Conservation (phyloP, 1,284 basidiomycete species). For the Ganoderma resinaceum region DNA sequence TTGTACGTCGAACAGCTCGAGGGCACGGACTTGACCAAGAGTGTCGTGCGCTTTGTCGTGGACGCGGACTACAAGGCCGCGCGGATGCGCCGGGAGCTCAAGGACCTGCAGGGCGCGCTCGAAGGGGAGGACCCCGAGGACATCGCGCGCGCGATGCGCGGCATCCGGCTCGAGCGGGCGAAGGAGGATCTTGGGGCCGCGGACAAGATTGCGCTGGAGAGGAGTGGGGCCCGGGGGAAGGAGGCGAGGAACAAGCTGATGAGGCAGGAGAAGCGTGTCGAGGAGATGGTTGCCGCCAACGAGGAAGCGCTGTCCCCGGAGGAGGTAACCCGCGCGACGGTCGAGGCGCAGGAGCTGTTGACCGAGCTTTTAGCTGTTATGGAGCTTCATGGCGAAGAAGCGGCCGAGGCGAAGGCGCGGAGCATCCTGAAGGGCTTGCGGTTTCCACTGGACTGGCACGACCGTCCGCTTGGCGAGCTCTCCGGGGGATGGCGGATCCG, state of each 20-base stretch:
- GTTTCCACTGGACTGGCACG: slow-evolving; percentile 59
- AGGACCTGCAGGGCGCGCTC: slow-evolving; percentile 26
- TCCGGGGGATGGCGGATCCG: slow-evolving; percentile 79
- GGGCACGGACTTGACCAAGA: slow-evolving; percentile 27
- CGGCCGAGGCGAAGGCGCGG: slow-evolving; percentile 62
- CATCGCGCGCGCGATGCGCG: slow-evolving; percentile 29
- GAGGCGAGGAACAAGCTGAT: slow-evolving; percentile 58
- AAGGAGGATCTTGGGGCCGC: slow-evolving; percentile 52
- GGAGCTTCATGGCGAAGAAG: slow-evolving; percentile 34
- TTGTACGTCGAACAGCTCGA: slow-evolving; percentile 33
- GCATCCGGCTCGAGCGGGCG: slow-evolving; percentile 37
- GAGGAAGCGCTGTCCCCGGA: slow-evolving; percentile 16
- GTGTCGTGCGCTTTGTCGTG: slow-evolving; percentile 28
- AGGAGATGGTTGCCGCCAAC: slow-evolving; percentile 31
- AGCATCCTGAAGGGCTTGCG: slow-evolving; percentile 71
- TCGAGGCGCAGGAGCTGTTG: slow-evolving; percentile 28
- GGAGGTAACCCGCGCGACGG: slow-evolving; percentile 31
- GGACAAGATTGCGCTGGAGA: slow-evolving; percentile 58
- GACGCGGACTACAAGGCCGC: slow-evolving; percentile 26
- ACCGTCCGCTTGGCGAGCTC: slow-evolving; percentile 54
- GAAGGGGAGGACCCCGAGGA: slow-evolving; percentile 28
- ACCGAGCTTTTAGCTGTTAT: slow-evolving; percentile 28
- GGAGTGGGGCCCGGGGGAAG: slow-evolving; percentile 62
- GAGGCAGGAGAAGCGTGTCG: slow-evolving; percentile 54
- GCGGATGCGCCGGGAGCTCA: slow-evolving; percentile 27